Evolutionary conservation across 192 early-diverging fungal genomes (phyloP).

Genomic region (Podila clonocystis): DNA sequence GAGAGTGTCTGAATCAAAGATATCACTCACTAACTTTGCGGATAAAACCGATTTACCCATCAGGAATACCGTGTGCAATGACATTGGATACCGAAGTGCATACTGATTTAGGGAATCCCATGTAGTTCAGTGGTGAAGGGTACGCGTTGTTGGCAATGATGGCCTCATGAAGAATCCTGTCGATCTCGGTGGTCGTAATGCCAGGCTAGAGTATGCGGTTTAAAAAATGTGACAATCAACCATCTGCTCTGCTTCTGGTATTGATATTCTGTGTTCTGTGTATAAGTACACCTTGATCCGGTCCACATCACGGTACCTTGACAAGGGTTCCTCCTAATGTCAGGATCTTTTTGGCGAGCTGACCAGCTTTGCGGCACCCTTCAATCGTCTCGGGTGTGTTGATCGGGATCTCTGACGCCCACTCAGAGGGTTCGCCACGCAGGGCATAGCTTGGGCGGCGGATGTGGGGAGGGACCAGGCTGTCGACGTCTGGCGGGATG

Average conservation of each 20-base stretch:
- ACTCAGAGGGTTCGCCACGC: slow-evolving; percentile 59
- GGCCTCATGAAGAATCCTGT: slow-evolving; percentile 94
- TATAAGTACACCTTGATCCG: neutral
- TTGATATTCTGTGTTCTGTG: neutral
- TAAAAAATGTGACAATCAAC: slow-evolving; percentile 23
- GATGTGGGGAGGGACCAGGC: slow-evolving; percentile 55
- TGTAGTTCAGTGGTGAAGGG: slow-evolving; percentile 98
- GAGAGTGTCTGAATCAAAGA: too few relatives aligned
- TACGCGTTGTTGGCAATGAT: slow-evolving; percentile 89
- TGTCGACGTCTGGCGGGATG: slow-evolving; percentile 30
- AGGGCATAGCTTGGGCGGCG: slow-evolving; percentile 66
- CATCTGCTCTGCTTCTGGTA: neutral
- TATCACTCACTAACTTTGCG: too few relatives aligned
- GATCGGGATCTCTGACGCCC: slow-evolving; percentile 56
- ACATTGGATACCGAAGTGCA: slow-evolving; percentile 80
- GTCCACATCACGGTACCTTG: slow-evolving; percentile 32
- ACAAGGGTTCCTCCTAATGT: slow-evolving; percentile 61
- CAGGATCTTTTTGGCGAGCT: slow-evolving; percentile 67
- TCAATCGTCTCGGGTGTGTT: slow-evolving; percentile 49
- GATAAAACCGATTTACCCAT: slow-evolving; percentile 57
- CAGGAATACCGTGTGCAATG: slow-evolving; percentile 99
- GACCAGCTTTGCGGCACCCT: slow-evolving; percentile 57
- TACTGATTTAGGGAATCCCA: slow-evolving; percentile 94
- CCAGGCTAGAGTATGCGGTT: slow-evolving; percentile 65
- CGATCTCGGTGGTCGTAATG: slow-evolving; percentile 94